Evolutionary conservation across 75 land plant genomes (phyloP), one percentile per base, ranked within the genome.

Genomic region (Ceratopteris richardii): DNA sequence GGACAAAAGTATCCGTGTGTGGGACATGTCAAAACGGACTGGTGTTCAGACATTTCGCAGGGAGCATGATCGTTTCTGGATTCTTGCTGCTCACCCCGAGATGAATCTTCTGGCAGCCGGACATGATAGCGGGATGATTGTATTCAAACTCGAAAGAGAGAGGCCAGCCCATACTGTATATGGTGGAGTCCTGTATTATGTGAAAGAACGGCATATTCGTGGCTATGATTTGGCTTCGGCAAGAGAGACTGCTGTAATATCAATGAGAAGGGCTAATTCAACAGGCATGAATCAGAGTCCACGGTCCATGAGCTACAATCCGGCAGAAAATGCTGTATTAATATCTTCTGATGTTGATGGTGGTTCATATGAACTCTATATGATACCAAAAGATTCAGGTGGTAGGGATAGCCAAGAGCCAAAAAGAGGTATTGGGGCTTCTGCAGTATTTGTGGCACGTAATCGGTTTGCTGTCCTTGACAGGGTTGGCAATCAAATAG

Each of bases 61-160:
- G 25, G 78, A 77, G 56, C 79, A 74, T 57, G 79, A 73, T 51
- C 66, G 80, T 10, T 77, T 77, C 33, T 77, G 80, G 78, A 74
- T 77, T 37, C 66, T 77, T 23, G 53, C 79, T 41, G 77, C 70
- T 12, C 77, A 76, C 29, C 70, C 70, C 26, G 79, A 76, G 40
- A 73, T 77, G 84, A 83, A 81, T 56, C 75, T 83, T 36, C 67
- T 83, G 26, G 87, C 87, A 33, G 84, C 80, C 56, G 84, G 84
- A 40, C 87, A 83, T 70, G 87, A 83, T 42, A 77, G 84, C 70
- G 84, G 87, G 30, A 73, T 76, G 79, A 60, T 72, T 23, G 78
- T 76, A 19, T 76, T 76, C 63, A 73, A 76, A 60, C 57, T 77
- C 61, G 71, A 77, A 44, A 59, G 79, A 44, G 79, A 77, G 51